A percentile compares a stretch with the other conserved stretches of the same genome.
Conservation (phyloP, 2,329 filamentous ascomycete genomes). For the Ilyonectria robusta region DNA sequence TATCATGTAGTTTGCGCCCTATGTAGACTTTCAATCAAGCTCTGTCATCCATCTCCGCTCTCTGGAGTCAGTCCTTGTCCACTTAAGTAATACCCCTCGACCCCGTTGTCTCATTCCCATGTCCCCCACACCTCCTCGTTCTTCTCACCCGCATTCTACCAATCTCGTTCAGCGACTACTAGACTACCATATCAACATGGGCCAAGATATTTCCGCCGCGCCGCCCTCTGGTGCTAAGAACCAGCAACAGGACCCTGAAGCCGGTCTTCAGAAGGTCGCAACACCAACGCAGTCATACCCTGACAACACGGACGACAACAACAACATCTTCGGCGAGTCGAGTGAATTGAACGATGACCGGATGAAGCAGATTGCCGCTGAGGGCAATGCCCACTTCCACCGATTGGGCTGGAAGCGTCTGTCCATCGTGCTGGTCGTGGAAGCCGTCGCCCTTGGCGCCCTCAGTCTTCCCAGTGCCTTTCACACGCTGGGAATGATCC, state of each 20-base stretch:
- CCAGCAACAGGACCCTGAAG: conserved; percentile 6
- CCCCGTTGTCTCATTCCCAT: background rate
- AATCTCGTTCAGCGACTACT: background rate
- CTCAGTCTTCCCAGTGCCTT: conserved; percentile 30
- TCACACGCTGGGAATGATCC: conserved; percentile 28
- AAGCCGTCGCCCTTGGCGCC: conserved; percentile 29
- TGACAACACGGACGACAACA: conserved; percentile 13
- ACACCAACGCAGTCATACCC: background rate
- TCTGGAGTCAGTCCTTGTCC: background rate
- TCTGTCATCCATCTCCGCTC: conserved; percentile 14
- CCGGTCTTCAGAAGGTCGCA: conserved; percentile 10
- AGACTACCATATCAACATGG: background rate
- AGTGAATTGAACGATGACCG: conserved; percentile 27
- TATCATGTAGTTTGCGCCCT: conserved; percentile 20
- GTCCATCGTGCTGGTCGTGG: conserved; percentile 26
- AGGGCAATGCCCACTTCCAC: conserved; percentile 31
- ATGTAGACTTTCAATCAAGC: conserved; percentile 4
- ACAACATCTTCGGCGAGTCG: conserved; percentile 28
- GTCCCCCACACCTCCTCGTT: background rate
- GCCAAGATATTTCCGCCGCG: conserved; percentile 10
- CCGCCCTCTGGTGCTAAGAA: conserved; percentile 2
- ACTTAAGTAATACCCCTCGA: conserved; percentile 4
- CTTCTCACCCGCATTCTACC: background rate
- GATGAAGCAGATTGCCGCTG: conserved; percentile 28
- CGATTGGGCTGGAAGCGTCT: conserved; percentile 30